Evolutionary conservation across 192 early-diverging fungal species (phyloP).

Genomic region (Dissophora ornata): DNA sequence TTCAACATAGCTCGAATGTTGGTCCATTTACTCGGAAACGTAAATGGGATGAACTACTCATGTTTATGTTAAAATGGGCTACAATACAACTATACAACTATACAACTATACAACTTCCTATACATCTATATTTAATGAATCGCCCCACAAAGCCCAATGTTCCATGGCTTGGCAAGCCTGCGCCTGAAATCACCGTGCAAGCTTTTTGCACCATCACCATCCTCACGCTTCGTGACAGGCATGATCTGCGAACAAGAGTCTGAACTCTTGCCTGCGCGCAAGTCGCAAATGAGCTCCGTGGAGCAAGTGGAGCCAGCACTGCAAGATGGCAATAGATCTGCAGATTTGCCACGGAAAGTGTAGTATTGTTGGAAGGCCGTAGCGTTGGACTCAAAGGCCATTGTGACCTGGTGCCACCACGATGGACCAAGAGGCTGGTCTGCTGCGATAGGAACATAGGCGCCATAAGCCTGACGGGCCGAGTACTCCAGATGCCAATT

Average conservation of each 20-base stretch:
- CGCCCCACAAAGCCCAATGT: no score
- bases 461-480: constrained; percentile 50
- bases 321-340: constrained; percentile 11
- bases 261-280: constrained; percentile 25
- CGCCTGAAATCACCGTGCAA: no score
- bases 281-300: constrained; percentile 14
- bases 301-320: not conserved
- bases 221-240: not conserved
- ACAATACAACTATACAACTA: no score
- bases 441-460: constrained; percentile 3
- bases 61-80: no score
- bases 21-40: no score
- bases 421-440: constrained; percentile 38
- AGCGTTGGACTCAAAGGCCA: constrained; percentile 42
- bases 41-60: no score
- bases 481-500: constrained; percentile 64
- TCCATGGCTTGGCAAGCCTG: no score
- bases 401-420: constrained; percentile 64
- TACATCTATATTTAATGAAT: no score
- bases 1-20: no score
- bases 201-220: not conserved
- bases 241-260: constrained; percentile 12
- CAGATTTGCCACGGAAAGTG: constrained; percentile 48
- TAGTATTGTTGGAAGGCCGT: constrained; percentile 56
- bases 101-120: no score